These are phyloP conservation scores for Cucurbita maxima DNA, from an alignment of 306 rosid species.

Conservation along the genomic window DNA sequence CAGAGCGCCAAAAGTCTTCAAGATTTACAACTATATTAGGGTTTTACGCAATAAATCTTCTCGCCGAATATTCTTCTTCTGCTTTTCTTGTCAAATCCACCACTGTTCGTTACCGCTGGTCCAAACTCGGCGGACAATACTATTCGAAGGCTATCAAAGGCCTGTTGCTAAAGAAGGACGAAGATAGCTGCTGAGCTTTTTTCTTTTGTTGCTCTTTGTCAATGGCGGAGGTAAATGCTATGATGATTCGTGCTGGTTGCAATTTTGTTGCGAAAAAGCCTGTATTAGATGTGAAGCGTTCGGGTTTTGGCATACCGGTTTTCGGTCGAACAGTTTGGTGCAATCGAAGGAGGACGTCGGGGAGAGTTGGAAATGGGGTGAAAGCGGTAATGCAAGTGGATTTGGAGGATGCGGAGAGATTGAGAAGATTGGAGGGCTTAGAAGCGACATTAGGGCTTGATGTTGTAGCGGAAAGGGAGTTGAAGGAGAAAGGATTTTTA, in stretches of 20 bases:
- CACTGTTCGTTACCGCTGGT: background rate
- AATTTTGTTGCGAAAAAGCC: constrained; percentile 7
- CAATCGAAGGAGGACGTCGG: constrained; percentile 22
- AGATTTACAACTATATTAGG: background rate
- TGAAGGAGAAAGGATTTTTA: constrained; percentile 57
- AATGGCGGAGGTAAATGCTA: constrained; percentile 33
- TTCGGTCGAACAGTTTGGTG: constrained; percentile 8
- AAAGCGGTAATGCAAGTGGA: constrained; percentile 31
- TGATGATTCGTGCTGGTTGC: constrained; percentile 15
- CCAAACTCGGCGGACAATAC: constrained; percentile 29
- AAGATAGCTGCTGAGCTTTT: background rate
- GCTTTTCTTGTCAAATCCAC: constrained; percentile 15
- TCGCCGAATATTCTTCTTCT: background rate
- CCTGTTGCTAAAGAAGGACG: background rate
- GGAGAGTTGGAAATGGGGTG: constrained; percentile 18
- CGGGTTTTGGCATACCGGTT: constrained; percentile 11
- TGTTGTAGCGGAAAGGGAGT: constrained; percentile 53
- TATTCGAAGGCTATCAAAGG: constrained; percentile 7
- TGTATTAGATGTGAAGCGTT: constrained; percentile 12
- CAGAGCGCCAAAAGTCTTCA: background rate
- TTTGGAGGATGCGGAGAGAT: constrained; percentile 22
- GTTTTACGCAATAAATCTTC: background rate
- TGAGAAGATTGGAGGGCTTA: constrained; percentile 13
- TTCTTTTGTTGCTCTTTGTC: background rate
- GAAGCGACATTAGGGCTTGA: constrained; percentile 43